Conservation (phyloP, 345 rosid species). For the rapeseed (Brassica napus) region DNA sequence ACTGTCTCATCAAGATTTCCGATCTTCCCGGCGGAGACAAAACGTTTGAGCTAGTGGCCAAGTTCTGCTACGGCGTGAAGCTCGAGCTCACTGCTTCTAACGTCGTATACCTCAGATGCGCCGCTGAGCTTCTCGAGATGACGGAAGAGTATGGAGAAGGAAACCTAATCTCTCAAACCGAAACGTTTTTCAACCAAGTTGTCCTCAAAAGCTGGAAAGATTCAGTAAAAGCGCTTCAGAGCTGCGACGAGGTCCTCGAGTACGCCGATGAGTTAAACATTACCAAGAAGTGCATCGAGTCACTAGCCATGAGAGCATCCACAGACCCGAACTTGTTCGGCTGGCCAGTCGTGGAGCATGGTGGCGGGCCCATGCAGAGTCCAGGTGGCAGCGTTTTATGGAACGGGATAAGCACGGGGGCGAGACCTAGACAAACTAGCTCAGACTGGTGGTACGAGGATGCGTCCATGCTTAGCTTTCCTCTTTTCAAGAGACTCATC, state of each 20-base stretch:
- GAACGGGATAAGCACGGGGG: slow-evolving; percentile 98
- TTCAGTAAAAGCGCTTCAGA: slow-evolving; percentile 76
- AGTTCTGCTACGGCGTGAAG: slow-evolving; percentile 98
- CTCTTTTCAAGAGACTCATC: slow-evolving; percentile 74
- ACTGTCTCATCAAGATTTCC: slow-evolving; percentile 57
- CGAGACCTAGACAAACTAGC: slow-evolving; percentile 69
- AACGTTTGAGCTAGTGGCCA: slow-evolving; percentile 91
- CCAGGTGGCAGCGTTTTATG: slow-evolving; percentile 95
- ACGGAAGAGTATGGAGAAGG: slow-evolving; percentile 94
- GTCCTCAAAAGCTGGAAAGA: slow-evolving; percentile 93
- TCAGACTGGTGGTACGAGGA: slow-evolving; percentile 99
- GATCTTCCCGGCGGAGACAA: slow-evolving; percentile 86
- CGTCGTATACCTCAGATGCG: slow-evolving; percentile 77
- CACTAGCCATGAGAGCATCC: slow-evolving; percentile 71
- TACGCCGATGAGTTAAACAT: slow-evolving; percentile 72
- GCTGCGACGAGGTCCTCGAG: slow-evolving; percentile 66
- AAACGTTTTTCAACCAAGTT: slow-evolving; percentile 82
- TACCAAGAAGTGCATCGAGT: slow-evolving; percentile 74
- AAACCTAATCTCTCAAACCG: slow-evolving; percentile 75
- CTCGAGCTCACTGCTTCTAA: slow-evolving; percentile 91
- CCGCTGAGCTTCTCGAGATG: slow-evolving; percentile 89
- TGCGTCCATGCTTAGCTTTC: slow-evolving; percentile 69
- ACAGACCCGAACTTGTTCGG: slow-evolving; percentile 91
- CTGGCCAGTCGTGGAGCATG: slow-evolving; percentile 91
- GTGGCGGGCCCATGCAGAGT: slow-evolving; percentile 85